Evolutionary conservation across 2,329 filamentous ascomycete species (phyloP), one percentile per base, ranked within the genome.

Genomic region (Didymella pinodella): DNA sequence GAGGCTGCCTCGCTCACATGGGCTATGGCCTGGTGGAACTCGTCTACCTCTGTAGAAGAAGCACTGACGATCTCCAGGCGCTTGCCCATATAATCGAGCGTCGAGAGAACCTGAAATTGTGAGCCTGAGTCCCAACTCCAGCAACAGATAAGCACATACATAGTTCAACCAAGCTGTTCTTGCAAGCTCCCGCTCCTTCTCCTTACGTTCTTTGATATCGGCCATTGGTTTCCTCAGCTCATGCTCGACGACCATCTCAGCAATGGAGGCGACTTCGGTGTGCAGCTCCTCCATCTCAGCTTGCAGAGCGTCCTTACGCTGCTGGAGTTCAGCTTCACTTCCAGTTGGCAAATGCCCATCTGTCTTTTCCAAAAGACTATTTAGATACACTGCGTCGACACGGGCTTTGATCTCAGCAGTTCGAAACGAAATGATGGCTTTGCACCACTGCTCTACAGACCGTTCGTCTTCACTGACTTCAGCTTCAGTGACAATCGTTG

Each of bases 181-280:
- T 34, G 79, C 74, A 40, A 71, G 68, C 18, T 62, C 65, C 25
- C 68, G 65, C 45, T 80, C 76, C 29, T 69, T 66, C 28, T 77
- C 73, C 25, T 73, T 74, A 10, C 75, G 68, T 22, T 76, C 65
- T 53, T 78, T 73, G 25, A 70, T 68, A 11, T 77, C 73, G 6
- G 86, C 75, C 1, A 88, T 85, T 0, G 89, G 88, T 59, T 86
- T 83, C 5, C 89, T 80, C 64, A 88, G 84, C 69, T 90, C 86
- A 65, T 89, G 85, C 64, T 91, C 87, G 0, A 88, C 82, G 0
- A 88, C 86, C 86, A 92, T 91, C 62, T 90, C 86, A 7, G 88
- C 85, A 2, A 92, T 86, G 0, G 88, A 86, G 0, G 89, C 78
- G 40, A 92, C 87, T 69, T 92, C 90, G 0, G 87, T 80, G 65